A percentile compares a stretch with the other conserved stretches of the same genome.
Conservation (phyloP, 208 protist species). For the Crithidia mellificae region DNA sequence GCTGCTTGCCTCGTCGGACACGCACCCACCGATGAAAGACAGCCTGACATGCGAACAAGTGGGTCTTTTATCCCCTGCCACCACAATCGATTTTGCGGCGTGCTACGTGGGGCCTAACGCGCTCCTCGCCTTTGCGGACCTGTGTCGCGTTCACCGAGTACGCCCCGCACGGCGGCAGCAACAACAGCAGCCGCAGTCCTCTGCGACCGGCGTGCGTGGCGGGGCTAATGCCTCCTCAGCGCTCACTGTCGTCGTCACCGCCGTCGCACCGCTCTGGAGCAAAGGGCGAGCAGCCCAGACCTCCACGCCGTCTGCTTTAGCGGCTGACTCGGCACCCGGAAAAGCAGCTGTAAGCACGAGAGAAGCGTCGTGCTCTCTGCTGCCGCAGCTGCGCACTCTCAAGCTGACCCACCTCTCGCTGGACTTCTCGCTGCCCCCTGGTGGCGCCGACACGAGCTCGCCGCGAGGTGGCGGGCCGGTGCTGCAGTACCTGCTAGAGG, state of each 20-base stretch:
- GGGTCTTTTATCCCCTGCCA: not conserved
- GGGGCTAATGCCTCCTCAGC: not conserved
- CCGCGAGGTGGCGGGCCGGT: constrained; percentile 17
- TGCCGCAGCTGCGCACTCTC: constrained; percentile 19
- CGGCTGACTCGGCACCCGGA: not conserved
- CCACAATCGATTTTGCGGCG: constrained; percentile 27
- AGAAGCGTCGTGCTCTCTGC: constrained; percentile 21
- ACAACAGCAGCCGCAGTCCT: not conserved
- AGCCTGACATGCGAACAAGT: not conserved
- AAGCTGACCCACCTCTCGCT: constrained; percentile 19
- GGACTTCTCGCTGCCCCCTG: constrained; percentile 5
- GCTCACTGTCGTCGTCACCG: not conserved
- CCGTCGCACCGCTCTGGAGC: constrained; percentile 22
- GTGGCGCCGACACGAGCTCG: not conserved
- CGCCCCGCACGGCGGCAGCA: not conserved
- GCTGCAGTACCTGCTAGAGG: constrained; percentile 34
- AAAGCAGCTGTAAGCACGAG: not conserved
- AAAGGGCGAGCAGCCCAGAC: too few relatives aligned
- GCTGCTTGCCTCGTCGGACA: constrained; percentile 4
- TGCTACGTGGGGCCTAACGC: constrained; percentile 33
- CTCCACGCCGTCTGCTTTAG: not conserved
- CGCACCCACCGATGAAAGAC: not conserved
- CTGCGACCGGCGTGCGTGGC: not conserved
- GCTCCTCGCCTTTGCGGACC: constrained; percentile 40
- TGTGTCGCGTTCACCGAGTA: constrained; percentile 36